Base-by-base conservation (phyloP, 768 basidiomycete species). In the Serendipita sp. region DNA sequence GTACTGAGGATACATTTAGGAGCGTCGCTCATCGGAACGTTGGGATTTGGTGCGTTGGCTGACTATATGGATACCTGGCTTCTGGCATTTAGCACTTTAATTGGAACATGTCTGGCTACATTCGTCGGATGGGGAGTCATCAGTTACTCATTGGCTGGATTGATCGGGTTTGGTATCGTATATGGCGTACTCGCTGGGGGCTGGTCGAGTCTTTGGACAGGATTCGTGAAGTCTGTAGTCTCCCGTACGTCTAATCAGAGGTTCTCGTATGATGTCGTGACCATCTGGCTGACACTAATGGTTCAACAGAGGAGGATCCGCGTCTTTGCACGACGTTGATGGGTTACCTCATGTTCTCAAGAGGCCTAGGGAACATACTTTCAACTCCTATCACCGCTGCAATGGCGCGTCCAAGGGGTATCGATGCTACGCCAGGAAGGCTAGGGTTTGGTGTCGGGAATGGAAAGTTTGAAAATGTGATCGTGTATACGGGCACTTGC, bases 361-460 rank as follows among this genome's bases (percentile, higher is more conserved):
- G 48, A 28, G 61, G 61, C 20, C 14, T 62, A 11, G 61, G 61
- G 24, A 62, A 62, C 61, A 41, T 62, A 17, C 28, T 62, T 16
- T 62, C 61, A 20, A 48, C 61, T n/a, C 61, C 61, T 16, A 48
- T 62, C 24, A 26, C 44, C 4, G 48, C 61, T 3, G 61, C 61
- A 17, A 5, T 62, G 44, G 17, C 53, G 14, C 34, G 14, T 14
- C 34, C 34, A 13, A 58, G 28, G n/a, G 45, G 26, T 4, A 48
- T 20, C 45, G 17, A 17, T 63, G 63, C 7, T 51, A 50, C 34
- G 4, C 44, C 28, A 13, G 22, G 13, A 38, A 33, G 22, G 34
- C 28, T 65, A 17, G 70, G 69, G 2, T 70, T 68, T 53, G 50
- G 63, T 9, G 69, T 72, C 14, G 69, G 61, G 13, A 65, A 64